Conservation (phyloP, 164 flowering plant species). For the Umbellularia californica region DNA sequence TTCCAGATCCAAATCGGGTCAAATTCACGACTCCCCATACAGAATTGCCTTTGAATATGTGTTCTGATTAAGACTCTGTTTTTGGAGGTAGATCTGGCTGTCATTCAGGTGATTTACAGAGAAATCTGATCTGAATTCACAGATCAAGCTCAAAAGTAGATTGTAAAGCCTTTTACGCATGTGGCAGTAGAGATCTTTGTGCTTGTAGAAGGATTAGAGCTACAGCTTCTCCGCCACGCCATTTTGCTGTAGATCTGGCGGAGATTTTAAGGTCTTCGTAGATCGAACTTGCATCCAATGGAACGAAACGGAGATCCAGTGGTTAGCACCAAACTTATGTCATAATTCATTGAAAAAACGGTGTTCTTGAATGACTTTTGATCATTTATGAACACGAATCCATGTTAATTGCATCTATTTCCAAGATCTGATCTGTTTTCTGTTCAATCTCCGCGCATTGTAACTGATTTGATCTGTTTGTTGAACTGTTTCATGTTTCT, state of each 20-base stretch:
- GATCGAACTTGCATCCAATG: neutral
- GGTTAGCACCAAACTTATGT: neutral
- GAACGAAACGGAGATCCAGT: neutral
- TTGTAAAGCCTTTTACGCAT: neutral
- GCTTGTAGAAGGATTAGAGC: neutral
- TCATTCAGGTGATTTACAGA: neutral
- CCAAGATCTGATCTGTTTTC: neutral
- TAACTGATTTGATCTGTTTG: neutral
- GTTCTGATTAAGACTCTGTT: too few species aligned
- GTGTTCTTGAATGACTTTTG: too few species aligned
- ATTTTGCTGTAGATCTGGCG: neutral
- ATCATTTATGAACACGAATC: too few species aligned
- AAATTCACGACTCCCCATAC: too few species aligned
- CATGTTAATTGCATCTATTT: neutral
- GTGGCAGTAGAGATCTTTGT: neutral
- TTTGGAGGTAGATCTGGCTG: neutral
- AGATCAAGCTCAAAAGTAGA: neutral
- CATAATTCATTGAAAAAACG: neutral
- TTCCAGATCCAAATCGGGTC: too few species aligned
- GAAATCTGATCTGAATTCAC: neutral
- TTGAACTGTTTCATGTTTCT: neutral
- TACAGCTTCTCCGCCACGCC: neutral
- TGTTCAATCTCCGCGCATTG: neutral
- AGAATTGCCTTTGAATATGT: too few species aligned
- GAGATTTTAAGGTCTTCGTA: too few species aligned